phyloP scores from a whole-genome alignment of 1,284 basidiomycete genomes.

The Neolentinus lepideus region DNA sequence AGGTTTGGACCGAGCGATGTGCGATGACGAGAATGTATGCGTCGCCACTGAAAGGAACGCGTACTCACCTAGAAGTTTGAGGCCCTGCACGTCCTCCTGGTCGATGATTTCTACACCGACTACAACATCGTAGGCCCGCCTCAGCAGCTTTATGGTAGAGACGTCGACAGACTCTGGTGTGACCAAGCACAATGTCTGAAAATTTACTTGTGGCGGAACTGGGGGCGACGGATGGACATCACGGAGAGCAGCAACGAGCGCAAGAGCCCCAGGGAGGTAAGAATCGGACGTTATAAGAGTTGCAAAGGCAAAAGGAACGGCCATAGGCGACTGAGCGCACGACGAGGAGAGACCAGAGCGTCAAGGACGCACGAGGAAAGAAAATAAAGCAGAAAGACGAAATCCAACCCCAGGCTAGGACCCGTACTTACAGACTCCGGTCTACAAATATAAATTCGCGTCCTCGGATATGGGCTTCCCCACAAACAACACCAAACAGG shows the following conservation, averaged over 20 bases:
- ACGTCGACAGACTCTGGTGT: slow-evolving; percentile 91
- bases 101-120: slow-evolving; percentile 88
- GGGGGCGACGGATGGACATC: slow-evolving; percentile 64
- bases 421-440: neutral
- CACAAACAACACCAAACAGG: slow-evolving; percentile 2
- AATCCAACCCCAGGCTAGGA: neutral
- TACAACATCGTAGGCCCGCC: slow-evolving; percentile 79
- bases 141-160: slow-evolving; percentile 74
- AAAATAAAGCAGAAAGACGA: neutral
- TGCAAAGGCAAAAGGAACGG: slow-evolving; percentile 71
- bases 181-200: slow-evolving; percentile 88
- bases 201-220: slow-evolving; percentile 52
- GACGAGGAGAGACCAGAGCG: slow-evolving; percentile 11
- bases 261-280: slow-evolving; percentile 90
- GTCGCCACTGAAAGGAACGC: slow-evolving; percentile 7
- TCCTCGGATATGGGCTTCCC: neutral
- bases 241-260: slow-evolving; percentile 76
- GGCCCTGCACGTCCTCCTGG: slow-evolving; percentile 52
- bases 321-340: slow-evolving; percentile 34
- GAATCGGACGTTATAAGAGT: slow-evolving; percentile 86
- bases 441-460: neutral
- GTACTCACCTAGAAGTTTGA: slow-evolving; percentile 78
- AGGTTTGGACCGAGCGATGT: neutral
- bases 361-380: neutral
- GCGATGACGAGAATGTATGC: neutral